phyloP scores from a whole-genome alignment of 176 grass and related monocot species.

The Musa itinerans region DNA sequence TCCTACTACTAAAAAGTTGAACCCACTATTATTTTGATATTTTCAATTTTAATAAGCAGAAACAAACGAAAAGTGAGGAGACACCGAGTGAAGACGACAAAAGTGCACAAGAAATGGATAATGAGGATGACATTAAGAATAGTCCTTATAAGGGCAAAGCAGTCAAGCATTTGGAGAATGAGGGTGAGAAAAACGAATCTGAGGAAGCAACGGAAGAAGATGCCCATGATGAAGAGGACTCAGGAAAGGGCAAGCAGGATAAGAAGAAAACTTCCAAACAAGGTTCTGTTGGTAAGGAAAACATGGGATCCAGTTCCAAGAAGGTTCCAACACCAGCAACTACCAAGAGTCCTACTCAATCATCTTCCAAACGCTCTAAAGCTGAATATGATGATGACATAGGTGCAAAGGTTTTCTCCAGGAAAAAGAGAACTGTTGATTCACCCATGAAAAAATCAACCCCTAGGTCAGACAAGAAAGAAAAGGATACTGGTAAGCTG shows the following conservation, averaged over 20 bases:
- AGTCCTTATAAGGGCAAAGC: constrained; percentile 19
- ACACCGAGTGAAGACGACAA: constrained; percentile 23
- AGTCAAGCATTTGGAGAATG: constrained; percentile 28
- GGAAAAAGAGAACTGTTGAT: constrained; percentile 49
- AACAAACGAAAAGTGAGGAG: constrained; percentile 24
- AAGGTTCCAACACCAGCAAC: constrained; percentile 29
- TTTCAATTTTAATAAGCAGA: constrained; percentile 27
- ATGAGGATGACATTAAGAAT: constrained; percentile 33
- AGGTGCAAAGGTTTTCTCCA: constrained; percentile 74
- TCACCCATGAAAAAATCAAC: constrained; percentile 22
- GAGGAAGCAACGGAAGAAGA: constrained; percentile 48
- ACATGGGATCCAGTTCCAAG: constrained; percentile 24
- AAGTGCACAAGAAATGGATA: constrained; percentile 34
- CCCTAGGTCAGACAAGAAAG: constrained; percentile 45
- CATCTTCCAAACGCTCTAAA: constrained; percentile 41
- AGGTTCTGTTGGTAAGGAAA: constrained; percentile 40
- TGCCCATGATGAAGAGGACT: constrained; percentile 49
- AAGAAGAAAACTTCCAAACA: constrained; percentile 41
- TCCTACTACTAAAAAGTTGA: too few species aligned
- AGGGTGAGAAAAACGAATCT: constrained; percentile 43
- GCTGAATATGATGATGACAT: constrained; percentile 32
- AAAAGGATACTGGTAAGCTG: constrained; percentile 36
- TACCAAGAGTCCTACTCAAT: constrained; percentile 35
- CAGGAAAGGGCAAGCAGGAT: constrained; percentile 28
- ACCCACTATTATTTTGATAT: neutral